Conservation (phyloP, 106 monocot species). For the Platanthera guangdongensis region DNA sequence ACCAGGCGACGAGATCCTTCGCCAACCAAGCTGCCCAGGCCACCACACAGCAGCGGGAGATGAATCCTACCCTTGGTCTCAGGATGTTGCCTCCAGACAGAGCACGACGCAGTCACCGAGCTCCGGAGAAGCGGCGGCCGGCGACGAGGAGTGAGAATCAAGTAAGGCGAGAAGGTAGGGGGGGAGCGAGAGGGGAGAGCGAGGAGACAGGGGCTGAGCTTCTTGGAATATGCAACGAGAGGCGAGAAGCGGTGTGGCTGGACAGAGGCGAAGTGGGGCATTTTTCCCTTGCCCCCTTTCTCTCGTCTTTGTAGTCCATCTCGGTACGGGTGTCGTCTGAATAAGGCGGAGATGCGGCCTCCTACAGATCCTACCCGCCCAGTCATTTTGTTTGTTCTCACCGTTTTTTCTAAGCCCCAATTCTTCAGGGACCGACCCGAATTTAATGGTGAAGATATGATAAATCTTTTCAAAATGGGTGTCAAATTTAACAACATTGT, state of each 20-base stretch:
- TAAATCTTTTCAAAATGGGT: too few species aligned
- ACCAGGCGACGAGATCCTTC: conserved; percentile 2
- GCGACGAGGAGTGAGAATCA: neutral
- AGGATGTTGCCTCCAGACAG: neutral
- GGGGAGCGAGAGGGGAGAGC: neutral
- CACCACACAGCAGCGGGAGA: neutral
- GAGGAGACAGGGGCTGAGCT: conserved; percentile 4
- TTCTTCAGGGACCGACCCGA: too few species aligned
- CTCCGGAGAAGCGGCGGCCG: neutral
- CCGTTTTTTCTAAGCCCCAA: too few species aligned
- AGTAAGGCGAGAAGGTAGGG: neutral
- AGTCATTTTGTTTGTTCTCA: too few species aligned
- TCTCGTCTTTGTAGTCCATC: too few species aligned
- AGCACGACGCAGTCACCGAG: neutral
- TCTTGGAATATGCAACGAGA: conserved; percentile 2
- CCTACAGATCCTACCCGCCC: too few species aligned
- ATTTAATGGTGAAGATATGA: too few species aligned
- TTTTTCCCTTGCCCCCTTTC: neutral
- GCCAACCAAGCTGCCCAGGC: conserved; percentile 1
- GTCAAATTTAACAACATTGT: too few species aligned
- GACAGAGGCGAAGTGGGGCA: neutral
- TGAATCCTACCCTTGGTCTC: neutral
- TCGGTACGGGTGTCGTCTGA: too few species aligned
- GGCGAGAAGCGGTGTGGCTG: neutral
- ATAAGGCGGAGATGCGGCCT: too few species aligned